These are phyloP conservation scores for Diaporthe humulicola DNA, from an alignment of 2,329 filamentous ascomycete genomes.

Conservation along the genomic window DNA sequence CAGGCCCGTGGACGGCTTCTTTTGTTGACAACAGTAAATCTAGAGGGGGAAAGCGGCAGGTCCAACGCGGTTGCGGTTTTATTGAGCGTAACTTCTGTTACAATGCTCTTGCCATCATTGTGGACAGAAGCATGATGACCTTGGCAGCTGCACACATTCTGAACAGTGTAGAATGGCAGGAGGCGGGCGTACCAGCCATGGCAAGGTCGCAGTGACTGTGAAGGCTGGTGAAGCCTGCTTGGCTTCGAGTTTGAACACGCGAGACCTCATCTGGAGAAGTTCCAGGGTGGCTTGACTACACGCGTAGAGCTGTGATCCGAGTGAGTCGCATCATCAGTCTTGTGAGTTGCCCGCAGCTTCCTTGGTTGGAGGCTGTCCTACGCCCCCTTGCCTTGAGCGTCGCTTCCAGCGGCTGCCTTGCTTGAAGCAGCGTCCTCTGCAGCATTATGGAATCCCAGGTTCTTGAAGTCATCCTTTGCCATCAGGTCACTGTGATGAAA, in stretches of 20 bases:
- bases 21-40: neutral
- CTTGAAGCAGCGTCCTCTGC: conserved; percentile 47
- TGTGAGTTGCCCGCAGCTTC: neutral
- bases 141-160: neutral
- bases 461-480: conserved; percentile 95
- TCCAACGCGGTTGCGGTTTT: neutral
- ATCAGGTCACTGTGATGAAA: conserved; percentile 80
- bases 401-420: conserved; percentile 43
- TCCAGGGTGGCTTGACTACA: neutral
- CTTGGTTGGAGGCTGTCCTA: neutral
- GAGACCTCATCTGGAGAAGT: neutral
- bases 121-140: neutral
- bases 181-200: neutral
- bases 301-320: too few species aligned
- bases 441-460: conserved; percentile 80
- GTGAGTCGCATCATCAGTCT: too few species aligned
- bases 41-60: neutral
- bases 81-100: neutral
- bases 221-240: neutral
- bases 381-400: conserved; percentile 47
- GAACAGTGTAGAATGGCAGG: neutral
- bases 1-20: neutral
- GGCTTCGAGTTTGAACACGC: too few species aligned
- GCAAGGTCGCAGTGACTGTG: neutral
- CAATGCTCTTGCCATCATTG: neutral